Percentiles rank a stretch among this genome's conserved stretches.
Conservation (phyloP, 768 basidiomycete species). For the Chiua virens region DNA sequence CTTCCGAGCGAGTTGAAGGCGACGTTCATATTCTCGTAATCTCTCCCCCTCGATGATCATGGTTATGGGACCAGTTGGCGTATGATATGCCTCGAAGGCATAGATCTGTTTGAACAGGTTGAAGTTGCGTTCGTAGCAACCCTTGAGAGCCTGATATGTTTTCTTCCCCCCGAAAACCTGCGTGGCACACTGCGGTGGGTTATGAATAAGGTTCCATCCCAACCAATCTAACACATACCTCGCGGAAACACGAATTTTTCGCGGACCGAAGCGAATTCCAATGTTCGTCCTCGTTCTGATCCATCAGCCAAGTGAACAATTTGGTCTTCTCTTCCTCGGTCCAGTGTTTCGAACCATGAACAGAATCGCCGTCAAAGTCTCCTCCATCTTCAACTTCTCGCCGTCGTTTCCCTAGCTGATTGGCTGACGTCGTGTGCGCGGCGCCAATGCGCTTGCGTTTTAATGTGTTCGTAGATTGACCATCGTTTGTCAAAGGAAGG, state of each 20-base stretch:
- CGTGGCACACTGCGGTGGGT: conserved; percentile 53
- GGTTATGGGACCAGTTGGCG: conserved; percentile 35
- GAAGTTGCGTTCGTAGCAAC: conserved; percentile 83
- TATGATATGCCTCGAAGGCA: conserved; percentile 57
- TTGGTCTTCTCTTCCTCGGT: conserved; percentile 81
- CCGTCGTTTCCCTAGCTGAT: conserved; percentile 31
- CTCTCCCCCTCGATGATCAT: conserved; percentile 60
- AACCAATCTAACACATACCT: conserved; percentile 42
- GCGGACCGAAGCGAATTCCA: conserved; percentile 77
- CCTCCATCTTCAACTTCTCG: conserved; percentile 29
- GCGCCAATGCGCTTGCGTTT: conserved; percentile 52
- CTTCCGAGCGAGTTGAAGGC: conserved; percentile 64
- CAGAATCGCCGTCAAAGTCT: conserved; percentile 36
- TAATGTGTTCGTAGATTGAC: conserved; percentile 17
- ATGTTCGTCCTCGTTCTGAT: conserved; percentile 65
- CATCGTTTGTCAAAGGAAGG: conserved; percentile 29
- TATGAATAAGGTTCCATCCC: conserved; percentile 1
- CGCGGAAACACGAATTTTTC: conserved; percentile 81
- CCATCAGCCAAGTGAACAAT: conserved; percentile 80
- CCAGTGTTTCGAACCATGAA: conserved; percentile 79
- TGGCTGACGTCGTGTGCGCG: conserved; percentile 13
- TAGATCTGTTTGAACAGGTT: conserved; percentile 84
- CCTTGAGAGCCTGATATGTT: conserved; percentile 81
- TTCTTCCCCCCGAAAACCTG: conserved; percentile 76
- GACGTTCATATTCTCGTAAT: conserved; percentile 69